phyloP scores from a whole-genome alignment of 169 alveolate species.

The Cyclospora cayetanensis region DNA sequence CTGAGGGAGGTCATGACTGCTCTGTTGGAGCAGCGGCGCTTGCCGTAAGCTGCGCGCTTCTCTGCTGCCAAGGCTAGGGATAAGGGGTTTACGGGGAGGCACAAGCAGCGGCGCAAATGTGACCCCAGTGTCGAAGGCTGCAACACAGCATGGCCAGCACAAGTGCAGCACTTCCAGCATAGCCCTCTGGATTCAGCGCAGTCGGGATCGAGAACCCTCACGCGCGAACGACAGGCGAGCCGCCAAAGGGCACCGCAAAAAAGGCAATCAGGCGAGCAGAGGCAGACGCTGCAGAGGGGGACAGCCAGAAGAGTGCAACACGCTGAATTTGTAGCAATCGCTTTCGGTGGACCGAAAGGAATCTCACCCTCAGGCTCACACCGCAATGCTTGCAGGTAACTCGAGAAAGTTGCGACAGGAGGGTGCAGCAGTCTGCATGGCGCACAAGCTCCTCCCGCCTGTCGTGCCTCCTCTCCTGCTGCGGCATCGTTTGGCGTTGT shows the following conservation, averaged over 20 bases:
- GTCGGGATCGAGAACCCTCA: too few relatives aligned
- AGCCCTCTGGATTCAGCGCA: too few relatives aligned
- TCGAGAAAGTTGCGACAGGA: background rate
- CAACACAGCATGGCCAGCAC: too few relatives aligned
- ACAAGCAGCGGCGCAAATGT: background rate
- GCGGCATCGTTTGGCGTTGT: background rate
- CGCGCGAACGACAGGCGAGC: too few relatives aligned
- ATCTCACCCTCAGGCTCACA: background rate
- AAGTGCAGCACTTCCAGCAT: too few relatives aligned
- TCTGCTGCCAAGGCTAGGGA: background rate
- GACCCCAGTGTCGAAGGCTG: background rate
- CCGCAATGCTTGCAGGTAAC: constrained; percentile 2
- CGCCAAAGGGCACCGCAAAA: too few relatives aligned
- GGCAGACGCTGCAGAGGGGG: background rate
- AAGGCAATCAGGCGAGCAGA: background rate
- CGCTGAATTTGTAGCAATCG: background rate
- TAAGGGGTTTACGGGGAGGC: background rate
- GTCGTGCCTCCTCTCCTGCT: background rate
- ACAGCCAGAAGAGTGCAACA: background rate
- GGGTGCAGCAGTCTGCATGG: constrained; percentile 27
- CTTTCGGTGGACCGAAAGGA: too few relatives aligned
- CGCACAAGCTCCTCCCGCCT: background rate
- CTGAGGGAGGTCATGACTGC: background rate
- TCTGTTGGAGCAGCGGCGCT: background rate
- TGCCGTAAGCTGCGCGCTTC: background rate